Conservation (phyloP, 2,329 filamentous ascomycete species). For the Neoscytalidium dimidiatum region DNA sequence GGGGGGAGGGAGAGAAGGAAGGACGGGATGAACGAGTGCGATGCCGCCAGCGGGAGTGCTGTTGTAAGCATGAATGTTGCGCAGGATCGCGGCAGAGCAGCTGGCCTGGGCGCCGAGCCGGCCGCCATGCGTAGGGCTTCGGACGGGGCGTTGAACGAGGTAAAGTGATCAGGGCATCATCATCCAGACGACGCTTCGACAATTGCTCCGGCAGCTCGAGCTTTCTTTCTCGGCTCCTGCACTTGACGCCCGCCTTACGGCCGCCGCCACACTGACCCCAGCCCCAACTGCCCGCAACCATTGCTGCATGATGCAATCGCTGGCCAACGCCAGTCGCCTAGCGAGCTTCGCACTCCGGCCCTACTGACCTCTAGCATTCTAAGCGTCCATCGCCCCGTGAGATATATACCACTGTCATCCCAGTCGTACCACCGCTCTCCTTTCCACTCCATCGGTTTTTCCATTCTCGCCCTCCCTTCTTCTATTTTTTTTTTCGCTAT, state of each 20-base stretch:
- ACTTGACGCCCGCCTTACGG: background rate
- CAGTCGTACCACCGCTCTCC: no score
- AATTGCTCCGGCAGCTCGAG: background rate
- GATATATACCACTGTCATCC: conserved; percentile 6
- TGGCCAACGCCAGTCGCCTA: background rate
- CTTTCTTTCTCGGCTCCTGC: background rate
- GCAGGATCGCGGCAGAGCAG: background rate
- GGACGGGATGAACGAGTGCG: background rate
- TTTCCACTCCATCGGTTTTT: no score
- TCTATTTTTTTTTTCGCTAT: background rate
- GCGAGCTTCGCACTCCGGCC: background rate
- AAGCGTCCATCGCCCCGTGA: no score
- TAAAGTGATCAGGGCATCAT: no score
- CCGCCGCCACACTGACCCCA: background rate
- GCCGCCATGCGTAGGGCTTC: background rate
- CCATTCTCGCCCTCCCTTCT: background rate
- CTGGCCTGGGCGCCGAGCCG: background rate
- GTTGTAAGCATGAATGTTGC: no score
- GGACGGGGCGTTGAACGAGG: background rate
- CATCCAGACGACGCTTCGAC: no score
- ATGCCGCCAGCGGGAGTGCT: no score
- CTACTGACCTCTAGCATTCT: background rate
- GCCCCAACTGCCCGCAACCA: no score
- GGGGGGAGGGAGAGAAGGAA: background rate
- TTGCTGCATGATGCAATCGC: conserved; percentile 12